A percentile compares a stretch with the other conserved stretches of the same genome.
These are phyloP conservation scores for Saccharomycopsis crataegensis DNA, from an alignment of 1,139 yeast genomes.

Conservation along the genomic window DNA sequence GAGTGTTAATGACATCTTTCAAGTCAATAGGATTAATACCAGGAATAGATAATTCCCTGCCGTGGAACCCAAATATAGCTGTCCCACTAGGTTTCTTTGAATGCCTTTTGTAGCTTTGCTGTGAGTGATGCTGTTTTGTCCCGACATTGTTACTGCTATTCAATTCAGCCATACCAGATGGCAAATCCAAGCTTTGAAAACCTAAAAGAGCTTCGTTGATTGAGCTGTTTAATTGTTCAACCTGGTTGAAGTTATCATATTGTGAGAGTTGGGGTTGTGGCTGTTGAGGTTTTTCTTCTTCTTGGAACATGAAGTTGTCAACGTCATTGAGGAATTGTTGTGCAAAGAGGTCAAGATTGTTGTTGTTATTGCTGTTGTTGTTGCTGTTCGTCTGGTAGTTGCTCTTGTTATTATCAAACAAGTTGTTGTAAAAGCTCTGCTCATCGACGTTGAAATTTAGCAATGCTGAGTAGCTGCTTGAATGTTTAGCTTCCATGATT, in stretches of 20 bases:
- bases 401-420: constrained; percentile 3
- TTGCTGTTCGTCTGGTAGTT: not conserved
- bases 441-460: constrained; percentile 17
- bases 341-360: constrained; percentile 2
- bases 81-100: constrained; percentile 19
- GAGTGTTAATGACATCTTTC: constrained; percentile 1
- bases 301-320: constrained; percentile 1
- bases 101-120: constrained; percentile 10
- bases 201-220: constrained; percentile 6
- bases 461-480: constrained; percentile 5
- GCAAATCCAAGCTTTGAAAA: constrained; percentile 14
- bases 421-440: constrained; percentile 8
- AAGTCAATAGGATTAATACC: constrained; percentile 18
- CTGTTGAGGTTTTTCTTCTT: not conserved
- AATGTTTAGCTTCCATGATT: not conserved
- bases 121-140: not conserved
- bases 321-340: not conserved
- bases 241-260: not conserved
- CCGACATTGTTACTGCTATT: not conserved
- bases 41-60: constrained; percentile 18
- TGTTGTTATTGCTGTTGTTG: not conserved
- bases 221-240: not conserved
- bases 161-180: not conserved
- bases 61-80: constrained; percentile 19
- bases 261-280: not conserved